A percentile compares a stretch with the other conserved stretches of the same genome.
Conservation (phyloP, 495 filamentous ascomycete species). For the Beverwykella pulmonaria region DNA sequence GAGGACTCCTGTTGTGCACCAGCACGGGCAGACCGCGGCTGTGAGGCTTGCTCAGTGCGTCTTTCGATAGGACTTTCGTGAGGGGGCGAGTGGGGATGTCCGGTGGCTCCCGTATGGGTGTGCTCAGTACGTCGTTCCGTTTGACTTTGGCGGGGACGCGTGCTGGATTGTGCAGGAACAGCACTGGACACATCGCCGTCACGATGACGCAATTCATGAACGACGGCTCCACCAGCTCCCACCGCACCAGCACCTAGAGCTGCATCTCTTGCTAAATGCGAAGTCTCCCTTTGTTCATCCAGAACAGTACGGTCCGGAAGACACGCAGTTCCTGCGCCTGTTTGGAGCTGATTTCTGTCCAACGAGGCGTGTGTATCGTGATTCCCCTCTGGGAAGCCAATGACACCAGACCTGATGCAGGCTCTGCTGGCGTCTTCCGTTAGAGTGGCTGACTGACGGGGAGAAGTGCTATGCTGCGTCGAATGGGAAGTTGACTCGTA, state of each 20-base stretch:
- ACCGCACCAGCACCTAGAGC: neutral
- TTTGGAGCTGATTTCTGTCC: neutral
- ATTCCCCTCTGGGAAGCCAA: constrained; percentile 33
- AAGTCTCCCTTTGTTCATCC: neutral
- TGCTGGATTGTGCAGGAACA: neutral
- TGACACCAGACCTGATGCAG: constrained; percentile 44
- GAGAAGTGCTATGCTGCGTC: neutral
- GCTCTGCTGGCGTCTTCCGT: constrained; percentile 35
- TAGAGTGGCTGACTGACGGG: neutral
- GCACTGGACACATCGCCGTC: neutral
- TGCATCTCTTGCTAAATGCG: neutral
- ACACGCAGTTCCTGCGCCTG: neutral
- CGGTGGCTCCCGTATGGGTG: too few species aligned
- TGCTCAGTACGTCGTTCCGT: too few species aligned
- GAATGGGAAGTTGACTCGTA: neutral
- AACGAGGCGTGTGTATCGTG: constrained; percentile 14
- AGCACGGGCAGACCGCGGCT: neutral
- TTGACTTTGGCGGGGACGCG: neutral
- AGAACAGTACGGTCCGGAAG: constrained; percentile 1
- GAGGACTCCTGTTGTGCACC: neutral
- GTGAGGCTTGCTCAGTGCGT: neutral
- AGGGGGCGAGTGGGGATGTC: too few species aligned
- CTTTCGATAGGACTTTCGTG: too few species aligned
- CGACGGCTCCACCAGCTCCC: neutral
- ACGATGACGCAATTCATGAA: neutral